Evolutionary conservation across 2,329 filamentous ascomycete species (phyloP), one percentile per base, ranked within the genome.

Genomic region (Sclerotinia minor): DNA sequence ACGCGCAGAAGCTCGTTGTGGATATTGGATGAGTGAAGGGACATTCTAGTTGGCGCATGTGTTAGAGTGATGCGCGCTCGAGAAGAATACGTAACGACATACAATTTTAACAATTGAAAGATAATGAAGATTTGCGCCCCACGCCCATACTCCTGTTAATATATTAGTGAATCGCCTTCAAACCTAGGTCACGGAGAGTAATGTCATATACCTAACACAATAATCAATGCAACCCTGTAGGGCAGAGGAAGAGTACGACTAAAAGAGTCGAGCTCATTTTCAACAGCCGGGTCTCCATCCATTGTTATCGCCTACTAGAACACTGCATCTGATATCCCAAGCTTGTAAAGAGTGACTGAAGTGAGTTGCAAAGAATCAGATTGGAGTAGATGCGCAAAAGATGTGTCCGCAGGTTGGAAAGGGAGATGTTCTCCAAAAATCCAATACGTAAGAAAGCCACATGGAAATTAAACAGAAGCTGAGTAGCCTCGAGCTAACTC

Each of bases 101-200:
- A 88, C 86, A 81, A 99, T 96, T 77, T 91, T 91, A 75, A 88
- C 83, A 68, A 87, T 80, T 75, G 89, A 84, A 69, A 98, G 88
- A 80, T 92, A 94, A 77, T 97, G 93, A 52, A 98, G 87, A 81
- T 97, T 98, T 74, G 91, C 80, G 72, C 90, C 93, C 93, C 94
- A 99, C 78, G 92, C 93, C 94, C 94, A 98, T 76, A 96, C 89
- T 73, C 92, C 93, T 96, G 72, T 69, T 68, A 59, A 50, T 26
- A 35, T 57, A 67, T 74, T 59, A 73, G 69, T 61, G 57, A 61
- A 21, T 67, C 32, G 19, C 26, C 67, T 50, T 52, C 61, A 65
- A 35, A 29, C 38, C 8, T 13, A 64, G 58, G 29, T 21, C 58
- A 59, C n/a, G 55, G 52, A 60, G 24, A 13, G 35, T 5, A 60